A percentile compares a stretch with the other conserved stretches of the same genome.
phyloP scores from a whole-genome alignment of 2,329 filamentous ascomycete species.

The Aspergillus sp. region DNA sequence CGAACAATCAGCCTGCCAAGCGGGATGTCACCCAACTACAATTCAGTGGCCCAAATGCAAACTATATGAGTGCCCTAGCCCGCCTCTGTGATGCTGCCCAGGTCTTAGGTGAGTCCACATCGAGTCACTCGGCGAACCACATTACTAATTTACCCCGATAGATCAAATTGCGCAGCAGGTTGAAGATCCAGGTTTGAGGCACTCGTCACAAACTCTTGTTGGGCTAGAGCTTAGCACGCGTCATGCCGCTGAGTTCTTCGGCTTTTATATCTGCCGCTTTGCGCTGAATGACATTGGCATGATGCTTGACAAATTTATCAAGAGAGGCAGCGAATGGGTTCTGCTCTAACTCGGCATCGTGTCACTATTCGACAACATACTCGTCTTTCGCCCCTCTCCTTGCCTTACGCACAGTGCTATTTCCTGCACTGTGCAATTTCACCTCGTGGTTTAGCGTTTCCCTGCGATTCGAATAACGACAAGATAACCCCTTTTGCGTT shows the following conservation, averaged over 20 bases:
- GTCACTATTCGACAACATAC: background rate
- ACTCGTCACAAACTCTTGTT: constrained; percentile 91
- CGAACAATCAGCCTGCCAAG: constrained; percentile 70
- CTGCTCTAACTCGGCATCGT: constrained; percentile 48
- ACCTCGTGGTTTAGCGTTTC: background rate
- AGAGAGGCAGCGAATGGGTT: constrained; percentile 96
- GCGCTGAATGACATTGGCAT: constrained; percentile 82
- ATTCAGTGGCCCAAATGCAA: constrained; percentile 81
- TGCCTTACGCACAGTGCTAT: background rate
- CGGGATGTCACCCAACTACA: constrained; percentile 70
- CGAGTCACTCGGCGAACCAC: background rate
- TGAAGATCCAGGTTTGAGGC: constrained; percentile 88
- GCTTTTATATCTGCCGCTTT: constrained; percentile 94
- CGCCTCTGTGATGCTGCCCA: constrained; percentile 92
- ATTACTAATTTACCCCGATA: constrained; percentile 43
- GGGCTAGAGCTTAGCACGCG: constrained; percentile 91
- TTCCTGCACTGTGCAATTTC: background rate
- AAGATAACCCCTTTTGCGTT: background rate
- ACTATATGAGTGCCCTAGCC: constrained; percentile 90
- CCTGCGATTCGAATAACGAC: background rate
- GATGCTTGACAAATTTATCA: constrained; percentile 95
- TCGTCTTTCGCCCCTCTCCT: background rate
- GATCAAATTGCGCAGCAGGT: constrained; percentile 96
- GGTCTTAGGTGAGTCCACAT: constrained; percentile 70
- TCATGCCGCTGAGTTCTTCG: constrained; percentile 96